Conservation (phyloP, 345 rosid species). For the Citrus glauca region DNA sequence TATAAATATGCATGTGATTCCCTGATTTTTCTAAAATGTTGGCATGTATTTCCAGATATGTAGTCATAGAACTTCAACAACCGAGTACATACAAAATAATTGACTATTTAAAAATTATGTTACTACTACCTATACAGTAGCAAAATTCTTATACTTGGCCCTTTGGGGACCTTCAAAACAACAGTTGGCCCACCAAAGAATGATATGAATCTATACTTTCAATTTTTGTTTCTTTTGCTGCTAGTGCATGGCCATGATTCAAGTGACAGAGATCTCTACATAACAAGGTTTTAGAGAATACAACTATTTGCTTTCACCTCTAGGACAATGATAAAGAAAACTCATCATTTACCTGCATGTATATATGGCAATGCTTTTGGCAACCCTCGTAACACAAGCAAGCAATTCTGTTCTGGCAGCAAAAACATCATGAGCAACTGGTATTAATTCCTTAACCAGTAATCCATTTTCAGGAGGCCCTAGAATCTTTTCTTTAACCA, state of each 20-base stretch:
- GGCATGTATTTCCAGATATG: background rate
- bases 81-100: background rate
- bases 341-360: conserved; percentile 35
- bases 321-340: background rate
- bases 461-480: conserved; percentile 47
- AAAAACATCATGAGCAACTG: conserved; percentile 40
- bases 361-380: conserved; percentile 20
- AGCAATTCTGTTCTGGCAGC: conserved; percentile 31
- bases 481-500: conserved; percentile 33
- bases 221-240: background rate
- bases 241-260: background rate
- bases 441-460: conserved; percentile 36
- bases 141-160: background rate
- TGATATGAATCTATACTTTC: background rate
- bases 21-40: background rate
- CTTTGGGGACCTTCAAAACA: background rate
- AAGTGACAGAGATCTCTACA: background rate
- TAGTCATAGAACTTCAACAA: background rate
- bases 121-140: background rate
- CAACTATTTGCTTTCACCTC: background rate
- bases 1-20: background rate
- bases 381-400: conserved; percentile 33
- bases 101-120: background rate
- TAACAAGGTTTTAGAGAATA: background rate
- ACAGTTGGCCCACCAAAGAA: background rate